Conservation (phyloP, 31 red algal genomes). For the Odonthalia washingtoniensis region DNA sequence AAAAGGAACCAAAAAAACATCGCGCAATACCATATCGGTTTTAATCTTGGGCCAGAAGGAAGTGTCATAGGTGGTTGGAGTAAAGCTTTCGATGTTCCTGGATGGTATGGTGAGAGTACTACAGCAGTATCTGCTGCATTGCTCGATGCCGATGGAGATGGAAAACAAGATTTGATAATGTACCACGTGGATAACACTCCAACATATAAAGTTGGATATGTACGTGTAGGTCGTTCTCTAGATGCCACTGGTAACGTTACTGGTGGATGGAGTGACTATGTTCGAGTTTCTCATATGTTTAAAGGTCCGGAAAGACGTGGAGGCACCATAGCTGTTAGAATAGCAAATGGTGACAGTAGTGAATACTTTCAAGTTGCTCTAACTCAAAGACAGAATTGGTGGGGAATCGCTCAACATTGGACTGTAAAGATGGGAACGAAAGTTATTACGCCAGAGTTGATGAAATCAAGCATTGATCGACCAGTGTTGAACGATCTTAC, state of each 20-base stretch:
- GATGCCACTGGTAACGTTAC: conserved; percentile 17
- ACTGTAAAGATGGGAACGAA: not conserved
- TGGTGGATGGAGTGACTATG: conserved; percentile 2
- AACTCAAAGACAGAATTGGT: not conserved
- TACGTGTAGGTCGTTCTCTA: conserved; percentile 1
- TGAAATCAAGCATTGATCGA: not conserved
- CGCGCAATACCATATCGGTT: not conserved
- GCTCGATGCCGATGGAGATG: not conserved
- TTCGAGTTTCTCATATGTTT: not conserved
- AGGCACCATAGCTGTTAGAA: not conserved
- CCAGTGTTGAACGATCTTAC: not conserved
- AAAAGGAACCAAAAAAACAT: not conserved
- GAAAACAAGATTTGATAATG: conserved; percentile 28
- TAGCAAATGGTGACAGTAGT: not conserved
- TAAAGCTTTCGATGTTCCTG: not conserved
- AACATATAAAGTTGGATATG: not conserved
- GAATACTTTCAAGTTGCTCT: not conserved
- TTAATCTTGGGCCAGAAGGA: not conserved
- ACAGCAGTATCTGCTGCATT: not conserved
- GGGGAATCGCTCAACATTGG: not conserved
- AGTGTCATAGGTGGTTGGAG: not conserved
- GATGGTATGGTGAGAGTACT: conserved; percentile 8
- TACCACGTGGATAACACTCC: conserved; percentile 14
- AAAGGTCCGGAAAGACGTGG: not conserved
- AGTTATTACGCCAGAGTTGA: not conserved